Evolutionary conservation across 2,329 filamentous ascomycete genomes (phyloP).

Genomic region (Paraphaeosphaeria minitans): DNA sequence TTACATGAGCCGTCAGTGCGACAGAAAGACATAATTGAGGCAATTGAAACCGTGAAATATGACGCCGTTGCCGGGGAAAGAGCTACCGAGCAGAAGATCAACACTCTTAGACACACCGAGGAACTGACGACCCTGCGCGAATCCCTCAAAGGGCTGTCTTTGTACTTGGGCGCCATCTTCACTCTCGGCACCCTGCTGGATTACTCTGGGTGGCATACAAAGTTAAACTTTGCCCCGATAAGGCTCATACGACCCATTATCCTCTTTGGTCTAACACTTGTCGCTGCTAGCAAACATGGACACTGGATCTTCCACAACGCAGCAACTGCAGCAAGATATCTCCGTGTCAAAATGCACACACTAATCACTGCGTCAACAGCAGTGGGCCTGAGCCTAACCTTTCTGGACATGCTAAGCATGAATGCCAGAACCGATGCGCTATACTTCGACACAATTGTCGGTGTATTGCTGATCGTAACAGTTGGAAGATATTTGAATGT

Average conservation of each 20-base stretch:
- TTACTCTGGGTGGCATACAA: background rate
- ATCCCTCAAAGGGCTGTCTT: slow-evolving; percentile 7
- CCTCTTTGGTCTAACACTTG: background rate
- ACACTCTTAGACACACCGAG: slow-evolving; percentile 5
- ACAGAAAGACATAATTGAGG: background rate
- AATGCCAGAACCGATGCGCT: too few relatives aligned
- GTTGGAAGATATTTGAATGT: too few relatives aligned
- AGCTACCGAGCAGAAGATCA: slow-evolving; percentile 2
- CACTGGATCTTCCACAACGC: background rate
- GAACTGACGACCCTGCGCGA: slow-evolving; percentile 1
- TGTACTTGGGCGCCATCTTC: slow-evolving; percentile 10
- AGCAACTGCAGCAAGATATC: background rate
- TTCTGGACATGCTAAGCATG: too few relatives aligned
- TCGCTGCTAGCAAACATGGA: background rate
- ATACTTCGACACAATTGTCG: too few relatives aligned
- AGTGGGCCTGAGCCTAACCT: too few relatives aligned
- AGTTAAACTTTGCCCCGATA: background rate
- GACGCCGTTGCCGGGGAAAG: slow-evolving; percentile 7
- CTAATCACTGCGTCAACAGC: too few relatives aligned
- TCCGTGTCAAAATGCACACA: too few relatives aligned
- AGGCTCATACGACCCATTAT: background rate
- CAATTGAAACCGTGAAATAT: slow-evolving; percentile 6
- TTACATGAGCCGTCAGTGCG: slow-evolving; percentile 1
- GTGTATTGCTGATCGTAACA: too few relatives aligned
- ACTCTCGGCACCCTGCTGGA: slow-evolving; percentile 1